A percentile compares a stretch with the other conserved stretches of the same genome.
These are phyloP conservation scores for Rhizopogon vinicolor DNA, from an alignment of 768 basidiomycete genomes.

Conservation along the genomic window DNA sequence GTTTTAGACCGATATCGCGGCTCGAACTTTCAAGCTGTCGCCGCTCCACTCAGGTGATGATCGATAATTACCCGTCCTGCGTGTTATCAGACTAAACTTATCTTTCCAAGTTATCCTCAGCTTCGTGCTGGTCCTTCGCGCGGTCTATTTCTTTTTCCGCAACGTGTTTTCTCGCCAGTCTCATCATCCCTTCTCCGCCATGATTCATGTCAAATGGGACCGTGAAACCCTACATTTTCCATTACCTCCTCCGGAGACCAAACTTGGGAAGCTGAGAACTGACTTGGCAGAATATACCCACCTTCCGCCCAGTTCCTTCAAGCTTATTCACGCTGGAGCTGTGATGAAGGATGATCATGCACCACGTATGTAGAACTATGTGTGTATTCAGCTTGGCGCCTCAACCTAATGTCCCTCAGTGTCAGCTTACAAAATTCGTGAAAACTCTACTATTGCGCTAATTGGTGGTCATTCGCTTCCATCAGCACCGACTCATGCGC, in stretches of 20 bases:
- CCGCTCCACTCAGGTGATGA: slow-evolving; percentile 19
- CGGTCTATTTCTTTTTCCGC: slow-evolving; percentile 14
- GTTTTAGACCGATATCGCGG: slow-evolving; percentile 2
- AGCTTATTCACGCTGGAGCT: slow-evolving; percentile 86
- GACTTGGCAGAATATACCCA: slow-evolving; percentile 72
- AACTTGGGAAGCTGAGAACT: slow-evolving; percentile 52
- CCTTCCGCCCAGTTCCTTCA: slow-evolving; percentile 66
- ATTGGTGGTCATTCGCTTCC: slow-evolving; percentile 45
- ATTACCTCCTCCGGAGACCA: slow-evolving; percentile 54
- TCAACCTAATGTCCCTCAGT: slow-evolving; percentile 33
- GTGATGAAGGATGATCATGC: slow-evolving; percentile 82
- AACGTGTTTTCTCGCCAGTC: slow-evolving; percentile 1
- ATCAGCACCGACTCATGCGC: slow-evolving; percentile 11
- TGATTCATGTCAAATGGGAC: slow-evolving; percentile 46
- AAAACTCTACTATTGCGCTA: slow-evolving; percentile 66
- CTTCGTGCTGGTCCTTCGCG: slow-evolving; percentile 30
- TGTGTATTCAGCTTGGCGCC: neutral
- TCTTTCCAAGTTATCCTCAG: slow-evolving; percentile 21
- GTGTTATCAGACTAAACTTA: slow-evolving; percentile 2
- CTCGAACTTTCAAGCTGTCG: slow-evolving; percentile 23
- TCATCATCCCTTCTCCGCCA: slow-evolving; percentile 20
- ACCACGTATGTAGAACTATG: slow-evolving; percentile 41
- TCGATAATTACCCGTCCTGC: neutral
- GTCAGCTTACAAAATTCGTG: slow-evolving; percentile 68
- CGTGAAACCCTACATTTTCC: slow-evolving; percentile 46